A percentile compares a stretch with the other conserved stretches of the same genome.
These are phyloP conservation scores for Falciphora oryzae DNA, from an alignment of 2,329 filamentous ascomycete genomes.

Conservation along the genomic window DNA sequence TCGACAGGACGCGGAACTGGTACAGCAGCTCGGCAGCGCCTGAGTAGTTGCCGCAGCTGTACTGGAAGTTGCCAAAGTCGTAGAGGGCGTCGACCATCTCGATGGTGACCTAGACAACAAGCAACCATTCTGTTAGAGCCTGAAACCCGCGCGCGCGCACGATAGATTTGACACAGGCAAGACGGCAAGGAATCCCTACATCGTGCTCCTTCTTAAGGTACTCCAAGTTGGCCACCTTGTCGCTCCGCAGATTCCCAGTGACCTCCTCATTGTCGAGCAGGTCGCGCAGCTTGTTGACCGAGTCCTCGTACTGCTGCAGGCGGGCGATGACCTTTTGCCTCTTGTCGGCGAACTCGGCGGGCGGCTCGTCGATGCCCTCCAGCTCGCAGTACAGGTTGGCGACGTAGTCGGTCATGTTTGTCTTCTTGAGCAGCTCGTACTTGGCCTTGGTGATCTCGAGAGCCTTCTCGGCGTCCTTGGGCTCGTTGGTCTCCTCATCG, in stretches of 20 bases:
- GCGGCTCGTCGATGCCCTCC: constrained; percentile 69
- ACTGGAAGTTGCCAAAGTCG: constrained; percentile 95
- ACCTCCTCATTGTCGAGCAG: constrained; percentile 85
- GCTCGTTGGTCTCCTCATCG: constrained; percentile 53
- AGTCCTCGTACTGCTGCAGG: constrained; percentile 77
- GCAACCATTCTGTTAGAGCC: not conserved
- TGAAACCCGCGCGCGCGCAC: not conserved
- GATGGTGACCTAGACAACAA: constrained; percentile 60
- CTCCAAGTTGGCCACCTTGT: constrained; percentile 98
- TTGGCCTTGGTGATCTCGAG: constrained; percentile 77
- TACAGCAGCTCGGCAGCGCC: constrained; percentile 90
- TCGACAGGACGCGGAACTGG: constrained; percentile 96
- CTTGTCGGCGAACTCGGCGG: constrained; percentile 83
- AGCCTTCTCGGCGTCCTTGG: constrained; percentile 47
- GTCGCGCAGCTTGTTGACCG: constrained; percentile 82
- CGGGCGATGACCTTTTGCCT: constrained; percentile 80
- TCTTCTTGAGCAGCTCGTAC: constrained; percentile 90
- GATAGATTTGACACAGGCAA: not conserved
- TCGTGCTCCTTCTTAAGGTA: constrained; percentile 95
- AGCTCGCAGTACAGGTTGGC: constrained; percentile 88
- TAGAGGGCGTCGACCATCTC: constrained; percentile 96
- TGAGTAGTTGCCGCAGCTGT: constrained; percentile 91
- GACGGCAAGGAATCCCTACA: constrained; percentile 42
- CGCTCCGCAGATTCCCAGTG: constrained; percentile 81
- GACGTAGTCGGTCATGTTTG: constrained; percentile 99